Conservation (phyloP, 805 yeast species). For the Metahyphopichia silvanorum region DNA sequence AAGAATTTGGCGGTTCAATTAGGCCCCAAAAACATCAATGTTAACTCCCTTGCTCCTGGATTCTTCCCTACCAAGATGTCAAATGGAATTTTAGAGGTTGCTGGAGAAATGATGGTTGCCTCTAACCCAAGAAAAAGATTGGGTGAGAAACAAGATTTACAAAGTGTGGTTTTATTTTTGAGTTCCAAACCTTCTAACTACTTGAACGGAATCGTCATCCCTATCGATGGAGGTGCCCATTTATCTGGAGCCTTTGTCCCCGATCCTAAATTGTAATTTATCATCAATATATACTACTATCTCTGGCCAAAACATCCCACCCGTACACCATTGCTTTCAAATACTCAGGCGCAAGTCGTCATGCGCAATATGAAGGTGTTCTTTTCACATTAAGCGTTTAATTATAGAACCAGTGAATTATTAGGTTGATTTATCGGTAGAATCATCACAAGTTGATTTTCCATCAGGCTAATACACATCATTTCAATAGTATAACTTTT, state of each 20-base stretch:
- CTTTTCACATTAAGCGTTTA: background rate
- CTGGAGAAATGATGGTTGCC: conserved; percentile 45
- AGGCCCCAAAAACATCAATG: conserved; percentile 65
- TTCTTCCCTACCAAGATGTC: conserved; percentile 77
- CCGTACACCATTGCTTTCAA: too few relatives aligned
- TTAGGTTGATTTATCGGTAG: too few relatives aligned
- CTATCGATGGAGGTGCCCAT: conserved; percentile 69
- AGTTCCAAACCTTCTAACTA: conserved; percentile 54
- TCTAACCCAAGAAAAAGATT: conserved; percentile 61
- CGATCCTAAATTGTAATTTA: background rate
- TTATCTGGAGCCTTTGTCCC: conserved; percentile 24
- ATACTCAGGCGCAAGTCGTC: too few relatives aligned
- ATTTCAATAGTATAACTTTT: too few relatives aligned
- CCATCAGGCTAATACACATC: too few relatives aligned
- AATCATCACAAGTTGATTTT: too few relatives aligned
- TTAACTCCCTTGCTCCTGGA: conserved; percentile 72
- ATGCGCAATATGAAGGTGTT: background rate
- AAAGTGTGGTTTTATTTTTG: conserved; percentile 53
- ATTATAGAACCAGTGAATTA: too few relatives aligned
- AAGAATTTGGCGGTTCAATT: conserved; percentile 61
- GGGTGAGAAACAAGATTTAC: conserved; percentile 60
- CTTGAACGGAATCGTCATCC: conserved; percentile 63
- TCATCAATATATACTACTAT: background rate
- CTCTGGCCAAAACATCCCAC: too few relatives aligned
- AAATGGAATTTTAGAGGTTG: conserved; percentile 52